Evolutionary conservation across 495 filamentous ascomycete species (phyloP).

Genomic region (Daldinia caldariorum): DNA sequence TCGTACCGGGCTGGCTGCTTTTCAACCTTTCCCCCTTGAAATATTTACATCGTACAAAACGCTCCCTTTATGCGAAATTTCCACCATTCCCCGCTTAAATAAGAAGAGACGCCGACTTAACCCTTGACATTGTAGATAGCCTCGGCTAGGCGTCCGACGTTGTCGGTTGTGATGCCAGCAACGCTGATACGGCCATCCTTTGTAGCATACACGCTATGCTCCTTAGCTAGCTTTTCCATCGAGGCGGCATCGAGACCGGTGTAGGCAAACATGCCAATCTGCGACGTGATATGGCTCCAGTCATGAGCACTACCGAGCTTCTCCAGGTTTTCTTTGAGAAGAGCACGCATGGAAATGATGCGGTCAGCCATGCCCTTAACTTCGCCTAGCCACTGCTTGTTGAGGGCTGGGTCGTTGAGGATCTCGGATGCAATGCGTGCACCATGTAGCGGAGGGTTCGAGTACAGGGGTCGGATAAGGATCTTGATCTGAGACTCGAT

Average conservation of each 20-base stretch:
- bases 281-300: conserved; percentile 98
- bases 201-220: conserved; percentile 98
- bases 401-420: conserved; percentile 84
- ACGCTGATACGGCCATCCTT: conserved; percentile 98
- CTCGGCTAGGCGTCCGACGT: conserved; percentile 93
- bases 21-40: conserved; percentile 7
- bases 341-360: conserved; percentile 96
- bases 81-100: conserved; percentile 14
- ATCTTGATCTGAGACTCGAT: conserved; percentile 99
- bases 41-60: conserved; percentile 18
- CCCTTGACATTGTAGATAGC: conserved; percentile 92
- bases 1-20: conserved; percentile 28
- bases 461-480: conserved; percentile 95
- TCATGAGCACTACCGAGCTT: conserved; percentile 93
- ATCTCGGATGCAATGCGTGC: conserved; percentile 93
- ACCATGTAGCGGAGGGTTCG: conserved; percentile 95
- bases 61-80: conserved; percentile 2
- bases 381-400: conserved; percentile 94
- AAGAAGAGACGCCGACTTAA: conserved; percentile 41
- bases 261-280: conserved; percentile 99
- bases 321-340: conserved; percentile 93
- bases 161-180: conserved; percentile 91
- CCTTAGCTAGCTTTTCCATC: conserved; percentile 91
- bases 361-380: conserved; percentile 99
- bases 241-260: conserved; percentile 92